Evolutionary conservation across 306 rosid genomes (phyloP).

Genomic region (Sphenostylis stenocarpa): DNA sequence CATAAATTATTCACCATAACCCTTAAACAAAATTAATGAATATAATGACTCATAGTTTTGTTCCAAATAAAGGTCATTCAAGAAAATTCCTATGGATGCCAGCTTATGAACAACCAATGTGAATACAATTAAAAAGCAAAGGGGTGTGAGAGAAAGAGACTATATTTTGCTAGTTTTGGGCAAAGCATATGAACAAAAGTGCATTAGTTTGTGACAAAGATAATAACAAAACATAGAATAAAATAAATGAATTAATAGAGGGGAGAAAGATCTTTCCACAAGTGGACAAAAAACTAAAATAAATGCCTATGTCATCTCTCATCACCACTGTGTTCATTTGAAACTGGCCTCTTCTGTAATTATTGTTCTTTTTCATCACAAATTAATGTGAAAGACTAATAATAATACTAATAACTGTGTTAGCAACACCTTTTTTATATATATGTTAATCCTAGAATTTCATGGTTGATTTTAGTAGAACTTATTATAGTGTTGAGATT

Average conservation of each 20-base stretch:
- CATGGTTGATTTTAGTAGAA: no score
- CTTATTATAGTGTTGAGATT: no score
- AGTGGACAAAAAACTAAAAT: constrained; percentile 40
- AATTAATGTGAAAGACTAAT: no score
- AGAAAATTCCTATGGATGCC: constrained; percentile 44
- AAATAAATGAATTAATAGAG: constrained; percentile 2
- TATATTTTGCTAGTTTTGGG: constrained; percentile 23
- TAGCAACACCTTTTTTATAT: no score
- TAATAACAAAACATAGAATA: constrained; percentile 25
- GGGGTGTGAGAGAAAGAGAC: background rate
- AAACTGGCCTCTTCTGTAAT: constrained; percentile 41
- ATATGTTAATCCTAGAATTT: no score
- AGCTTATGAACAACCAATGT: constrained; percentile 45
- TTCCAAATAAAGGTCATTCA: constrained; percentile 37
- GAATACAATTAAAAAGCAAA: constrained; percentile 23
- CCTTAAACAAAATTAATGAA: constrained; percentile 13
- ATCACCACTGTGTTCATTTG: constrained; percentile 26
- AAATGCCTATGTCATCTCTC: constrained; percentile 32
- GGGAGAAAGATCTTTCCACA: constrained; percentile 33
- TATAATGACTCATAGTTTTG: constrained; percentile 30
- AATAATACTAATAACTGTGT: no score
- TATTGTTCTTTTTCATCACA: background rate
- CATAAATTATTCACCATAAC: constrained; percentile 31
- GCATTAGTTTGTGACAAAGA: constrained; percentile 21
- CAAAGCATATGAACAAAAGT: constrained; percentile 25